These are phyloP conservation scores for Pezicula rhizophila DNA, from an alignment of 2,329 filamentous ascomycete genomes.

Conservation along the genomic window DNA sequence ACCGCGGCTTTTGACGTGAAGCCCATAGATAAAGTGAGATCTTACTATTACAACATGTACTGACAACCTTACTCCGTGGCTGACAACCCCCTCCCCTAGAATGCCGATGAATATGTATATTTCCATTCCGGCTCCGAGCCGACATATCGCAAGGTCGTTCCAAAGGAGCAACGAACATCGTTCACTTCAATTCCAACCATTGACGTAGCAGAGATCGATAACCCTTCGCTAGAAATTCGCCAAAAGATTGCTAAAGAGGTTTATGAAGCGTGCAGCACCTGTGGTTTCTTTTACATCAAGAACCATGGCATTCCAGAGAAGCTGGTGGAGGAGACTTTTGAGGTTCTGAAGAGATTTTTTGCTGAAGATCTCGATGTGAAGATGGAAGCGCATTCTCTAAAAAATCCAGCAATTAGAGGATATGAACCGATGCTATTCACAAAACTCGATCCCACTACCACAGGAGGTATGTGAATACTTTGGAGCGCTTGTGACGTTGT, in stretches of 20 bases:
- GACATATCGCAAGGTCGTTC: slow-evolving; percentile 24
- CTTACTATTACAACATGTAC: background rate
- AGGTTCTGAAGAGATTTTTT: slow-evolving; percentile 26
- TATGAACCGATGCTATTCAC: slow-evolving; percentile 31
- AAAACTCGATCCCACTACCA: slow-evolving; percentile 25
- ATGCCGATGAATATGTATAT: slow-evolving; percentile 22
- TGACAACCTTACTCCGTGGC: background rate
- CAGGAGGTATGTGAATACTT: slow-evolving; percentile 19
- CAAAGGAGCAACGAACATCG: slow-evolving; percentile 9
- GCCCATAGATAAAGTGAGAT: background rate
- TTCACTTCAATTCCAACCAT: slow-evolving; percentile 29
- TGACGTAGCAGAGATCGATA: slow-evolving; percentile 23
- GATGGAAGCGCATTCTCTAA: slow-evolving; percentile 31
- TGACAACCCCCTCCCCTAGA: slow-evolving; percentile 4
- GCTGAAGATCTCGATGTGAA: slow-evolving; percentile 26
- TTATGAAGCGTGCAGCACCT: slow-evolving; percentile 20
- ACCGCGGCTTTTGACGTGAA: background rate
- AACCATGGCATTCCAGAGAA: slow-evolving; percentile 25
- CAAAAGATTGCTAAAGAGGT: slow-evolving; percentile 21
- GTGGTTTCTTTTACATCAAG: slow-evolving; percentile 28
- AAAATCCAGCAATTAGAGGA: slow-evolving; percentile 29
- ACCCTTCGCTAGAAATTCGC: slow-evolving; percentile 14
- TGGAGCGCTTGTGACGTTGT: too few relatives aligned
- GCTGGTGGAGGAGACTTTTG: slow-evolving; percentile 19
- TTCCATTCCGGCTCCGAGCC: slow-evolving; percentile 28